A percentile compares a stretch with the other conserved stretches of the same genome.
These are phyloP conservation scores for Pleurozium schreberi DNA, from an alignment of 225 moss, liverwort and hornwort genomes.

Conservation along the genomic window DNA sequence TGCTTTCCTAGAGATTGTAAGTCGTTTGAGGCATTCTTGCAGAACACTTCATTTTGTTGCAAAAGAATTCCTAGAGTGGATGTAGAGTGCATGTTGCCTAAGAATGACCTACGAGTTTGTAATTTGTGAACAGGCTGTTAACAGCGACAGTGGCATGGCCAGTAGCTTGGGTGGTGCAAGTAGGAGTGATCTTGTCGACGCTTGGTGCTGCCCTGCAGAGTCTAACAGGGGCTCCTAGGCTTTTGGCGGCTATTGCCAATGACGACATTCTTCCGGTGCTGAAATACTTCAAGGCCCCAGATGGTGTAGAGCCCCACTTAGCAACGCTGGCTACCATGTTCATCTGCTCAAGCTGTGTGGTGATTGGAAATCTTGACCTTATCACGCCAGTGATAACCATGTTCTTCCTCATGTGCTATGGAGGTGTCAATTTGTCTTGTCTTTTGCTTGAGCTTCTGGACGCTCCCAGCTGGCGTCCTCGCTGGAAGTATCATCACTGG, in stretches of 20 bases:
- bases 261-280: slow-evolving; percentile 90
- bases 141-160: slow-evolving; percentile 99
- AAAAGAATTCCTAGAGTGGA: not conserved
- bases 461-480: slow-evolving; percentile 99
- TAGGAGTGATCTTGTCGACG: slow-evolving; percentile 95
- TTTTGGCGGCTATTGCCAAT: slow-evolving; percentile 95
- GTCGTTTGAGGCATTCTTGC: not conserved
- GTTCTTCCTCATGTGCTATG: slow-evolving; percentile 97
- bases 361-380: slow-evolving; percentile 94
- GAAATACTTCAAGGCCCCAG: slow-evolving; percentile 95
- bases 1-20: not conserved
- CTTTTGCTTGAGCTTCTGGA: slow-evolving; percentile 95
- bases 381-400: slow-evolving; percentile 95
- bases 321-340: slow-evolving; percentile 95
- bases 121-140: slow-evolving; percentile 61
- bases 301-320: slow-evolving; percentile 80
- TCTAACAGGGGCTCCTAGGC: slow-evolving; percentile 93
- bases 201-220: slow-evolving; percentile 99
- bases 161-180: slow-evolving; percentile 87
- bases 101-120: not conserved
- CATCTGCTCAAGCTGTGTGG: slow-evolving; percentile 92
- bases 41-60: not conserved
- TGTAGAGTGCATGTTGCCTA: not conserved
- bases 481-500: slow-evolving; percentile 99
- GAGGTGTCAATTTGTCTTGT: slow-evolving; percentile 93